A percentile compares a stretch with the other conserved stretches of the same genome.
Conservation (phyloP, 495 filamentous ascomycete genomes). For the Oleoguttula mirabilis region DNA sequence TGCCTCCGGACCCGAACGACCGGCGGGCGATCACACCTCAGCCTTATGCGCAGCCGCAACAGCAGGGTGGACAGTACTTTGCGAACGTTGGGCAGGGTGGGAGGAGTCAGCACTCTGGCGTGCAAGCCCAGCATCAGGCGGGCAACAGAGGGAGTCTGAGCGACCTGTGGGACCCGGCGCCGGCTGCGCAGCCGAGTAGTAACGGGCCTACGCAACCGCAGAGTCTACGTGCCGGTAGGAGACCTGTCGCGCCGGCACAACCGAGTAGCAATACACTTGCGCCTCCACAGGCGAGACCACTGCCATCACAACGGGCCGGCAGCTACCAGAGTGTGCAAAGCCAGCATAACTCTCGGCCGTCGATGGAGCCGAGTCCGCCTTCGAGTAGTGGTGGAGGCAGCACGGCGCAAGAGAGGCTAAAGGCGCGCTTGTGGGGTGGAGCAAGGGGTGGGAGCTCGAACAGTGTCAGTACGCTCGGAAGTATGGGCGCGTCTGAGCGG, state of each 20-base stretch:
- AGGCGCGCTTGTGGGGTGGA: slow-evolving; percentile 51
- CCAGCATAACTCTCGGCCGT: slow-evolving; percentile 20
- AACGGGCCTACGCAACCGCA: slow-evolving; percentile 35
- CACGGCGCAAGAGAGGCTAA: slow-evolving; percentile 55
- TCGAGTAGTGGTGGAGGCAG: slow-evolving; percentile 34
- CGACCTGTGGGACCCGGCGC: slow-evolving; percentile 68
- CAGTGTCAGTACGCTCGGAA: slow-evolving; percentile 3
- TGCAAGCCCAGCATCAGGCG: slow-evolving; percentile 1
- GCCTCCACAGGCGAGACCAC: slow-evolving; percentile 35
- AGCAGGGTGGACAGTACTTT: slow-evolving; percentile 19
- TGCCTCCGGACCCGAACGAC: slow-evolving; percentile 70
- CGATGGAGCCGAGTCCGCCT: slow-evolving; percentile 24
- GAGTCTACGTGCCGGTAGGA: slow-evolving; percentile 39
- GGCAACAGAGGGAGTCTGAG: slow-evolving; percentile 35
- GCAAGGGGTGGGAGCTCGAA: slow-evolving; percentile 17
- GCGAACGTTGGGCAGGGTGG: slow-evolving; percentile 30
- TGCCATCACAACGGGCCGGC: slow-evolving; percentile 58
- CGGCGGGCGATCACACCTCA: slow-evolving; percentile 38
- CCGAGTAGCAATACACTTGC: slow-evolving; percentile 8
- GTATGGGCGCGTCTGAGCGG: slow-evolving; percentile 4
- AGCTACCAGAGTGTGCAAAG: slow-evolving; percentile 49
- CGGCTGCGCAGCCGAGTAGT: slow-evolving; percentile 21
- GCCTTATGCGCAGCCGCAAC: slow-evolving; percentile 33
- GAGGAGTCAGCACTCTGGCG: slow-evolving; percentile 30
- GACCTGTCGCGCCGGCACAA: slow-evolving; percentile 9